Conservation (phyloP, 2,329 filamentous ascomycete species). For the Fusarium solani-melongenae region DNA sequence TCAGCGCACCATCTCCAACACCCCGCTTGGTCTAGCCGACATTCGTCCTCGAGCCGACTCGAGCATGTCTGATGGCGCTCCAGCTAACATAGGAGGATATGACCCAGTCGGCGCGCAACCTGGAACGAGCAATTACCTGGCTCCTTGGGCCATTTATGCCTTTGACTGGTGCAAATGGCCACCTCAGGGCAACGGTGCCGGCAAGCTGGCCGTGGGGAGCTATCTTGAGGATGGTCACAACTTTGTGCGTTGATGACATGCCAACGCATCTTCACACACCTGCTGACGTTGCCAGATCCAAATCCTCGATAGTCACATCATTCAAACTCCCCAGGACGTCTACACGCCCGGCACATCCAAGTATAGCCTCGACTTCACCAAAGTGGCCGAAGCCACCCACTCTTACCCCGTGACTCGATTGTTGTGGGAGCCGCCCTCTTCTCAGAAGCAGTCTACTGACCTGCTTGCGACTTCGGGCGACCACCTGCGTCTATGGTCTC, state of each 20-base stretch:
- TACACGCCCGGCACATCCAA: constrained; percentile 77
- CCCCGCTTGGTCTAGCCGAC: constrained; percentile 89
- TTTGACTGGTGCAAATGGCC: constrained; percentile 99
- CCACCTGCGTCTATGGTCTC: constrained; percentile 91
- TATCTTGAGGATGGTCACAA: constrained; percentile 99
- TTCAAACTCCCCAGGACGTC: constrained; percentile 74
- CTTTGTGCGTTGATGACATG: constrained; percentile 68
- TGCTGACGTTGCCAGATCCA: constrained; percentile 75
- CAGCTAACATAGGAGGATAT: constrained; percentile 70
- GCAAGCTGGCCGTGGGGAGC: constrained; percentile 94
- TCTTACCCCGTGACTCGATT: constrained; percentile 97
- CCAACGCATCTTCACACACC: neutral
- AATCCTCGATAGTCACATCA: constrained; percentile 90
- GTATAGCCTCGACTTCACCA: constrained; percentile 87
- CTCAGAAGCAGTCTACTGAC: constrained; percentile 95
- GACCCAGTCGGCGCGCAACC: constrained; percentile 73
- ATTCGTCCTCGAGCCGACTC: constrained; percentile 90
- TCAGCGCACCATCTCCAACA: constrained; percentile 78
- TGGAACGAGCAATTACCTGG: constrained; percentile 90
- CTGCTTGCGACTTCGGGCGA: constrained; percentile 95
- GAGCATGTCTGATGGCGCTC: constrained; percentile 76
- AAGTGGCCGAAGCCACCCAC: constrained; percentile 95
- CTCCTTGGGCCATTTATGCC: constrained; percentile 95
- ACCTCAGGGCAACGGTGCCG: constrained; percentile 80
- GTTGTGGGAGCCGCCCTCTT: constrained; percentile 94